Conservation (phyloP, 2,329 filamentous ascomycete species). For the Apiospora marii region DNA sequence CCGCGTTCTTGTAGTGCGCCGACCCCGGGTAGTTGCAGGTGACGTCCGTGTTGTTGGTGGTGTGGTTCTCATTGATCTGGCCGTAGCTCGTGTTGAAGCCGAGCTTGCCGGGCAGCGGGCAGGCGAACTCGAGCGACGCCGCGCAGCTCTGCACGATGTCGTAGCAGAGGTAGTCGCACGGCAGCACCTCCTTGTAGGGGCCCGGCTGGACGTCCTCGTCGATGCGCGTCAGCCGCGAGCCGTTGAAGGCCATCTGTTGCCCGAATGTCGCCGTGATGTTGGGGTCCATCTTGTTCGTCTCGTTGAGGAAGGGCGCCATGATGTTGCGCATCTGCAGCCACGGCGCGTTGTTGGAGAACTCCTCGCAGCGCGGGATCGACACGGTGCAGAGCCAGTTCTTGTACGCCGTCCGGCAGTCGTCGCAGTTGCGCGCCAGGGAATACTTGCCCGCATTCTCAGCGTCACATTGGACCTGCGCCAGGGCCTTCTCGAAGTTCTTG, state of each 20-base stretch:
- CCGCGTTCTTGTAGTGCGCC: slow-evolving; percentile 57
- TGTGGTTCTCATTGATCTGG: slow-evolving; percentile 32
- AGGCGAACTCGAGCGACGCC: slow-evolving; percentile 75
- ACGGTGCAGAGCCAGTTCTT: slow-evolving; percentile 96
- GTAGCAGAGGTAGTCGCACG: slow-evolving; percentile 89
- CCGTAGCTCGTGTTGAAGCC: slow-evolving; percentile 59
- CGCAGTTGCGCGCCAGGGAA: slow-evolving; percentile 80
- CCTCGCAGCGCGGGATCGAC: slow-evolving; percentile 89
- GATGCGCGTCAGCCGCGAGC: slow-evolving; percentile 76
- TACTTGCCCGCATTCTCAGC: slow-evolving; percentile 77
- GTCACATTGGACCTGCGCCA: slow-evolving; percentile 88
- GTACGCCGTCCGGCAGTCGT: slow-evolving; percentile 81
- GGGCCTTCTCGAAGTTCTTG: slow-evolving; percentile 78
- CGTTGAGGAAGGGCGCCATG: slow-evolving; percentile 74
- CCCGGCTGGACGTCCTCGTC: slow-evolving; percentile 78
- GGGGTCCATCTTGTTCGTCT: slow-evolving; percentile 57
- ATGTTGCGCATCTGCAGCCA: slow-evolving; percentile 77
- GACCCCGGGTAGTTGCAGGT: slow-evolving; percentile 70
- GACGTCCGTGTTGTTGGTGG: slow-evolving; percentile 35
- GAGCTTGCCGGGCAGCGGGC: slow-evolving; percentile 61
- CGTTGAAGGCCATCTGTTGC: slow-evolving; percentile 52
- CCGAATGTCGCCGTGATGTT: slow-evolving; percentile 39
- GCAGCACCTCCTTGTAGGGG: slow-evolving; percentile 92
- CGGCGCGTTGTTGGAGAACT: slow-evolving; percentile 66
- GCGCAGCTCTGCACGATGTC: slow-evolving; percentile 87